Evolutionary conservation across 352 stramenopile genomes (phyloP).

Genomic region (Phytophthora chlamydospora): DNA sequence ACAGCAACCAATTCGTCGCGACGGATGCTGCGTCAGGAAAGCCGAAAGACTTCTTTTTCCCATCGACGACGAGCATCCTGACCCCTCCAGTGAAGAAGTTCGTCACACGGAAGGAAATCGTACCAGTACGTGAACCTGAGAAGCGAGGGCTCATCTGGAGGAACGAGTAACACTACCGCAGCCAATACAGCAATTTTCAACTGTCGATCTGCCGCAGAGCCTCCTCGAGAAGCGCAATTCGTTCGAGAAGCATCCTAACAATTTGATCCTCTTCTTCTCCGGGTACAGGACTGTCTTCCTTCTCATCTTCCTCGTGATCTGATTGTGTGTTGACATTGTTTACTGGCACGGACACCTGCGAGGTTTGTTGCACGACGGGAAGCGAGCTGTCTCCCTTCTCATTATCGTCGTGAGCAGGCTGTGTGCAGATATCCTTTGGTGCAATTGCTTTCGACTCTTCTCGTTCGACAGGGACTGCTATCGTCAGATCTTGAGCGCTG

Average conservation of each 20-base stretch:
- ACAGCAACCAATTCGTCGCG: slow-evolving; percentile 46
- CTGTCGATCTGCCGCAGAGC: slow-evolving; percentile 41
- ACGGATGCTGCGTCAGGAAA: slow-evolving; percentile 40
- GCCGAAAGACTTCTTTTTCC: slow-evolving; percentile 67
- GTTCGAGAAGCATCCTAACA: slow-evolving; percentile 42
- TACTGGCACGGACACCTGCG: no score
- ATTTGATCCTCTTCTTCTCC: slow-evolving; percentile 46
- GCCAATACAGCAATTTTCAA: slow-evolving; percentile 11
- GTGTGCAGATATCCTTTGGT: not conserved
- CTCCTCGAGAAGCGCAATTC: slow-evolving; percentile 55
- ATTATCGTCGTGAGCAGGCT: no score
- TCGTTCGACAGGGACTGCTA: not conserved
- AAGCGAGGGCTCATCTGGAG: slow-evolving; percentile 63
- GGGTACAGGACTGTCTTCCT: slow-evolving; percentile 14
- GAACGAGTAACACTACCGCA: slow-evolving; percentile 36
- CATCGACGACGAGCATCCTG: slow-evolving; percentile 55
- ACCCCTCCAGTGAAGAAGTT: slow-evolving; percentile 69
- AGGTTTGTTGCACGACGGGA: not conserved
- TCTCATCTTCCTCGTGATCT: slow-evolving; percentile 18
- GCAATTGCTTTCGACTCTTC: no score
- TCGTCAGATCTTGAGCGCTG: not conserved
- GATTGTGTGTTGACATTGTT: no score
- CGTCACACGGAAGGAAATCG: slow-evolving; percentile 57
- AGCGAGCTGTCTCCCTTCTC: no score
- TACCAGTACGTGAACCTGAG: slow-evolving; percentile 34